phyloP scores from a whole-genome alignment of 2,329 filamentous ascomycete genomes.

The Calycina herbarum region DNA sequence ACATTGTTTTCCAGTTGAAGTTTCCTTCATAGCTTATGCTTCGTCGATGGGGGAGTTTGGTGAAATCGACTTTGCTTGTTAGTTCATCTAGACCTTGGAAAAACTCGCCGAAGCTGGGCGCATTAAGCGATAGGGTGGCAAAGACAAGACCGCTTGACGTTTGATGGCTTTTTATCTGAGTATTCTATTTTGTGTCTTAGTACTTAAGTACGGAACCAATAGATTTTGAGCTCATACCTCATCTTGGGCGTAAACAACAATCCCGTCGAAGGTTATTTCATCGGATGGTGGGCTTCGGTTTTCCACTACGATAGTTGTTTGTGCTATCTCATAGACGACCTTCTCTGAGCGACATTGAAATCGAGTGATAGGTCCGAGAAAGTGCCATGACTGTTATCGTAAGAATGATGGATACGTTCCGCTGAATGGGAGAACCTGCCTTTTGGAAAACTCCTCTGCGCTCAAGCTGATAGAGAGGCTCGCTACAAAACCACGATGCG shows the following conservation, averaged over 20 bases:
- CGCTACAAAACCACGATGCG: constrained; percentile 53
- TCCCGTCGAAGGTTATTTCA: constrained; percentile 36
- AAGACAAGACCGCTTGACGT: constrained; percentile 55
- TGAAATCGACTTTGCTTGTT: constrained; percentile 53
- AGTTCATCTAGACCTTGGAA: constrained; percentile 52
- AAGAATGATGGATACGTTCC: neutral
- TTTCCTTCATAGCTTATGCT: constrained; percentile 55
- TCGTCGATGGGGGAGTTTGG: constrained; percentile 50
- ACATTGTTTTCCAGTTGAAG: constrained; percentile 63
- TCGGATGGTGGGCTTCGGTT: constrained; percentile 32
- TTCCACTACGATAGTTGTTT: constrained; percentile 44
- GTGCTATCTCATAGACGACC: constrained; percentile 52
- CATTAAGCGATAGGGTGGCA: constrained; percentile 48
- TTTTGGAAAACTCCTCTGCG: constrained; percentile 50
- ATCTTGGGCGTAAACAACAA: constrained; percentile 40
- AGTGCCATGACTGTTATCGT: constrained; percentile 49
- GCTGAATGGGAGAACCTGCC: constrained; percentile 28
- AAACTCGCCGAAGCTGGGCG: constrained; percentile 52
- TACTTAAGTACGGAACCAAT: neutral
- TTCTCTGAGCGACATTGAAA: constrained; percentile 44
- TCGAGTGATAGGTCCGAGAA: constrained; percentile 52
- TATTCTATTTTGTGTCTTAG: constrained; percentile 12
- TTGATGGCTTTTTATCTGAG: constrained; percentile 39
- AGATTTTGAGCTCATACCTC: constrained; percentile 18
- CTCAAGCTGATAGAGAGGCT: constrained; percentile 50